Conservation (phyloP, 345 rosid species). For the Gossypium ekmanianum region DNA sequence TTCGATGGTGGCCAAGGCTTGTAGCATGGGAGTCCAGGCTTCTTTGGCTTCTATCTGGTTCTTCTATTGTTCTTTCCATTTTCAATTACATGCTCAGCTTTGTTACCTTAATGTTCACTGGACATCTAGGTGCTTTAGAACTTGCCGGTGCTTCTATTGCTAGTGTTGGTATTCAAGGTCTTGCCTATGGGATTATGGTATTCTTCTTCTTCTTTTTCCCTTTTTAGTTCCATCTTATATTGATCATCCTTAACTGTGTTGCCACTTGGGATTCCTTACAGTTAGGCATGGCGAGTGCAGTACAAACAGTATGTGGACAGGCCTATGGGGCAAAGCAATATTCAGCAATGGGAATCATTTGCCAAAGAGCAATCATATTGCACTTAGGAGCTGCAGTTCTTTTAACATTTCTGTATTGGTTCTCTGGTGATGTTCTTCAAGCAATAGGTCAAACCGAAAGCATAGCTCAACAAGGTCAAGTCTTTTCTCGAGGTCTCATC, state of each 20-base stretch:
- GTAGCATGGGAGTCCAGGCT: conserved; percentile 75
- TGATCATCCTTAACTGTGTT: neutral
- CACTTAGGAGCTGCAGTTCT: conserved; percentile 69
- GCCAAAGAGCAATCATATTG: conserved; percentile 78
- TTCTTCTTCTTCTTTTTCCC: neutral
- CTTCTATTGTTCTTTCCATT: conserved; percentile 63
- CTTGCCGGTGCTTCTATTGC: conserved; percentile 93
- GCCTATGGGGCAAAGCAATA: conserved; percentile 81
- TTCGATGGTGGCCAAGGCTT: conserved; percentile 72
- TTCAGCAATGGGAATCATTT: conserved; percentile 70
- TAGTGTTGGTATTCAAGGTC: conserved; percentile 88
- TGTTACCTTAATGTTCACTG: conserved; percentile 68
- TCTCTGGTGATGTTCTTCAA: conserved; percentile 46
- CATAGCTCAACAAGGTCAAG: conserved; percentile 63
- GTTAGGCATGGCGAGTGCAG: conserved; percentile 99
- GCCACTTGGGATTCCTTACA: conserved; percentile 13
- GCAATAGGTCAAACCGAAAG: conserved; percentile 56
- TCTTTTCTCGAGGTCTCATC: conserved; percentile 69
- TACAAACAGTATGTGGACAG: conserved; percentile 92
- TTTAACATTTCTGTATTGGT: conserved; percentile 72
- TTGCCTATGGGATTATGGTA: conserved; percentile 96
- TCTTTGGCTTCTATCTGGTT: conserved; percentile 72
- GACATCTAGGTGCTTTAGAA: conserved; percentile 69
- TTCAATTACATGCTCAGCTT: conserved; percentile 85
- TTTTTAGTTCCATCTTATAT: too few relatives aligned